A percentile compares a stretch with the other conserved stretches of the same genome.
Evolutionary conservation across 2,329 filamentous ascomycete species (phyloP).

Genomic region (Aureobasidium leucospermi): DNA sequence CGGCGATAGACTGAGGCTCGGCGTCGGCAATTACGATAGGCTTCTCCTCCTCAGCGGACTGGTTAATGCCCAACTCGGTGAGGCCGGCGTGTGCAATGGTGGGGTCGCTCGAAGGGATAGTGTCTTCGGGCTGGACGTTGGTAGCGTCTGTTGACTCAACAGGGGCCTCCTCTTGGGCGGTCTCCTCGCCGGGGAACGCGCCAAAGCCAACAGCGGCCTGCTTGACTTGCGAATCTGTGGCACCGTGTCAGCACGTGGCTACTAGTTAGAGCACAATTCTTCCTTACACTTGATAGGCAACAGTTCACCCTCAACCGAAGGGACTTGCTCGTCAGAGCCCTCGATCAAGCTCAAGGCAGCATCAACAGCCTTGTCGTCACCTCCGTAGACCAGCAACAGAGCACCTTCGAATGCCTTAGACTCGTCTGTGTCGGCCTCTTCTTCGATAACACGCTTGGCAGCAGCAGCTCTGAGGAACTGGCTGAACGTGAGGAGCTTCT

Average conservation of each 20-base stretch:
- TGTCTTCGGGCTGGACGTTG: slow-evolving; percentile 21
- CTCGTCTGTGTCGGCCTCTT: slow-evolving; percentile 60
- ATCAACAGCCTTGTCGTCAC: slow-evolving; percentile 65
- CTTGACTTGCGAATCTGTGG: slow-evolving; percentile 31
- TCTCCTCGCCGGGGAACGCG: slow-evolving; percentile 48
- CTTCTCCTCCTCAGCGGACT: slow-evolving; percentile 25
- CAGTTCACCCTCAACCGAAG: slow-evolving; percentile 56
- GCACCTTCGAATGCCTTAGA: slow-evolving; percentile 76
- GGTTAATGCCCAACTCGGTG: slow-evolving; percentile 53
- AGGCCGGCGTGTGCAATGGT: slow-evolving; percentile 60
- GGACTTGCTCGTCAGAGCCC: slow-evolving; percentile 59
- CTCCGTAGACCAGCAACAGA: slow-evolving; percentile 69
- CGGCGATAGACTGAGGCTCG: slow-evolving; percentile 22
- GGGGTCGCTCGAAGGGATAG: slow-evolving; percentile 48
- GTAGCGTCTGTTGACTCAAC: slow-evolving; percentile 34
- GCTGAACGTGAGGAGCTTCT: slow-evolving; percentile 62
- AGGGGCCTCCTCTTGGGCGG: slow-evolving; percentile 34
- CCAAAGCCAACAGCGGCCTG: slow-evolving; percentile 37
- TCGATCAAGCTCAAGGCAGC: slow-evolving; percentile 72
- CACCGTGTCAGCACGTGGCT: background rate
- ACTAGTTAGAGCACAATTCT: background rate
- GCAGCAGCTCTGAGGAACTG: slow-evolving; percentile 76
- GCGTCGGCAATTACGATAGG: slow-evolving; percentile 21
- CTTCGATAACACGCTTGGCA: slow-evolving; percentile 63
- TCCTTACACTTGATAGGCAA: slow-evolving; percentile 66